Conservation (phyloP, 805 yeast genomes). For the Starmera dryadoides region DNA sequence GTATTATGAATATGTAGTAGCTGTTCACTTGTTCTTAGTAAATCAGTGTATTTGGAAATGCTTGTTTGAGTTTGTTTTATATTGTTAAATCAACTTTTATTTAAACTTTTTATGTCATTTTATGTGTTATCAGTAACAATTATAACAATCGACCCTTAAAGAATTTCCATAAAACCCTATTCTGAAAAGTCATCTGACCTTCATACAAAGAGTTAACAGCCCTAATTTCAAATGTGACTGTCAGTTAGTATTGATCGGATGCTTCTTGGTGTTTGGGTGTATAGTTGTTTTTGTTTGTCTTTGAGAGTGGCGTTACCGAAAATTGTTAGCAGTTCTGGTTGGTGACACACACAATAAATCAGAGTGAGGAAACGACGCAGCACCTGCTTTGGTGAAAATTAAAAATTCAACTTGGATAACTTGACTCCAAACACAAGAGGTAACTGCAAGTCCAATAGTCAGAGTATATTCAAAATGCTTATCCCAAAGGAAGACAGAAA, state of each 20-base stretch:
- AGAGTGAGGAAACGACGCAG: too few relatives aligned
- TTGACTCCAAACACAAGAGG: not conserved
- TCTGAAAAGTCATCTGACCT: not conserved
- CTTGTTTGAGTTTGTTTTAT: too few relatives aligned
- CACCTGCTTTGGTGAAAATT: not conserved
- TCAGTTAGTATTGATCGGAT: not conserved
- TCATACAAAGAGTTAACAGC: not conserved
- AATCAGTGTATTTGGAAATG: too few relatives aligned
- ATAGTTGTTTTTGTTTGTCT: not conserved
- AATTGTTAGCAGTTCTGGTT: not conserved
- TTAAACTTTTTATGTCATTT: too few relatives aligned
- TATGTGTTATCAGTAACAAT: too few relatives aligned
- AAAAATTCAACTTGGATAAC: not conserved
- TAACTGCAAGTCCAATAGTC: not conserved
- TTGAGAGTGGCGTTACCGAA: not conserved
- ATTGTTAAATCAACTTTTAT: too few relatives aligned
- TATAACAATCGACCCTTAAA: too few relatives aligned
- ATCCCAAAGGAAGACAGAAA: slow-evolving; percentile 99
- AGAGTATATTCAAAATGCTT: slow-evolving; percentile 54
- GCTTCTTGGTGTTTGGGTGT: not conserved
- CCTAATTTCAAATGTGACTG: not conserved
- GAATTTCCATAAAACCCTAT: too few relatives aligned
- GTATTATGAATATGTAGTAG: too few relatives aligned
- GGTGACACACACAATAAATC: not conserved
- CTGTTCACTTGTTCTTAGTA: too few relatives aligned